These are phyloP conservation scores for Calophaca sinica DNA, from an alignment of 306 rosid genomes.

Conservation along the genomic window DNA sequence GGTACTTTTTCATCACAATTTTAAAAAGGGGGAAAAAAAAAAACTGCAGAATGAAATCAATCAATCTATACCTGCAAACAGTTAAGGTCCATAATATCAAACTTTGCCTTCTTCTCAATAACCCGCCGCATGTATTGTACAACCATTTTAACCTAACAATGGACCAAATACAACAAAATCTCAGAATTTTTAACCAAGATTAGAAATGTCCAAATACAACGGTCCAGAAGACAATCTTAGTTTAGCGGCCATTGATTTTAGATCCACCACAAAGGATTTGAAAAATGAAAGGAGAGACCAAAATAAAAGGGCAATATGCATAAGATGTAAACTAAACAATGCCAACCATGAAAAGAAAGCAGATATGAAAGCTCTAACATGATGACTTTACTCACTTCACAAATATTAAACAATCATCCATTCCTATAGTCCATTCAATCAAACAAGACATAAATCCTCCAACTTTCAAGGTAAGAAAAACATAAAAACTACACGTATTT, in stretches of 20 bases:
- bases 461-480: too few relatives aligned
- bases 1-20: neutral
- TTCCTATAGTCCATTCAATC: too few relatives aligned
- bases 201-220: constrained; percentile 7
- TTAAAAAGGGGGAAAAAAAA: neutral
- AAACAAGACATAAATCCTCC: too few relatives aligned
- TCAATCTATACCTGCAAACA: constrained; percentile 75
- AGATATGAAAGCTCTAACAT: constrained; percentile 11
- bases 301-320: constrained; percentile 1
- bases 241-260: neutral
- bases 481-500: too few relatives aligned
- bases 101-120: constrained; percentile 93
- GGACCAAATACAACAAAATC: constrained; percentile 29
- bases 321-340: constrained; percentile 12
- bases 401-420: too few relatives aligned
- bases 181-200: constrained; percentile 14
- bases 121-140: constrained; percentile 96
- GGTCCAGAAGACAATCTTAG: constrained; percentile 10
- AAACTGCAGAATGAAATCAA: neutral
- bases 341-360: constrained; percentile 4
- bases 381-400: too few relatives aligned
- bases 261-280: constrained; percentile 13
- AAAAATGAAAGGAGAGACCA: constrained; percentile 13
- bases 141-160: constrained; percentile 84
- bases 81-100: constrained; percentile 91